Conservation (phyloP, 768 basidiomycete genomes). For the Mycena polygramma region DNA sequence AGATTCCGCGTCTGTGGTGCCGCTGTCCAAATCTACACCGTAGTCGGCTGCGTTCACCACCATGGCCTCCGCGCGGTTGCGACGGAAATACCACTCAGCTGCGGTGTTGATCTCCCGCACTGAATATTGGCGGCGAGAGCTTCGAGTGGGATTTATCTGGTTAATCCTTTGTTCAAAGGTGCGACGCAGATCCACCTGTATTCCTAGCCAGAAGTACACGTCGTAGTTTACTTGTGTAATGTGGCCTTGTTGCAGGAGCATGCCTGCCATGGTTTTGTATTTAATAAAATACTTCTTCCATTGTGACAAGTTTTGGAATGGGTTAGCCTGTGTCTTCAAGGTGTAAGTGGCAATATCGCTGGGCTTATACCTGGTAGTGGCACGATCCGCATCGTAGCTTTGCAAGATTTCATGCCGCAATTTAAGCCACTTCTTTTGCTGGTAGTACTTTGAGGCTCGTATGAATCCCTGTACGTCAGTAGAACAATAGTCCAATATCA, state of each 20-base stretch:
- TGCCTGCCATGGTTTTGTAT: slow-evolving; percentile 9
- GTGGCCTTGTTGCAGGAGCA: neutral
- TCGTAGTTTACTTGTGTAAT: neutral
- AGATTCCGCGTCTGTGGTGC: neutral
- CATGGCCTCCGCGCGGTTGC: neutral
- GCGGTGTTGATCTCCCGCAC: neutral
- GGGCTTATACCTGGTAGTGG: neutral
- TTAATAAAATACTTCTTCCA: slow-evolving; percentile 6
- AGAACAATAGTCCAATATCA: slow-evolving; percentile 10
- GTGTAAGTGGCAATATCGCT: neutral
- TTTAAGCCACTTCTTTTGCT: neutral
- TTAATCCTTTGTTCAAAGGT: slow-evolving; percentile 1
- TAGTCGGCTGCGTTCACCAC: slow-evolving; percentile 1
- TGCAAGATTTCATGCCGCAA: slow-evolving; percentile 2
- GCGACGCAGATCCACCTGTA: neutral
- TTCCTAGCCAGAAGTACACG: slow-evolving; percentile 11
- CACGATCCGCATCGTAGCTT: slow-evolving; percentile 12
- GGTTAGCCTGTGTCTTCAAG: neutral
- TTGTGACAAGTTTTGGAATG: neutral
- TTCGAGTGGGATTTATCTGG: neutral
- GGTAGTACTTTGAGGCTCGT: neutral
- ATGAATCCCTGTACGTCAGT: slow-evolving; percentile 8
- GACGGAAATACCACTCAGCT: slow-evolving; percentile 16
- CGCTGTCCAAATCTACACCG: neutral
- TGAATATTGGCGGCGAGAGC: neutral